Percentiles rank a stretch among this genome's conserved stretches.
Conservation (phyloP, 192 early-diverging fungal species). For the Coemansia sp. region DNA sequence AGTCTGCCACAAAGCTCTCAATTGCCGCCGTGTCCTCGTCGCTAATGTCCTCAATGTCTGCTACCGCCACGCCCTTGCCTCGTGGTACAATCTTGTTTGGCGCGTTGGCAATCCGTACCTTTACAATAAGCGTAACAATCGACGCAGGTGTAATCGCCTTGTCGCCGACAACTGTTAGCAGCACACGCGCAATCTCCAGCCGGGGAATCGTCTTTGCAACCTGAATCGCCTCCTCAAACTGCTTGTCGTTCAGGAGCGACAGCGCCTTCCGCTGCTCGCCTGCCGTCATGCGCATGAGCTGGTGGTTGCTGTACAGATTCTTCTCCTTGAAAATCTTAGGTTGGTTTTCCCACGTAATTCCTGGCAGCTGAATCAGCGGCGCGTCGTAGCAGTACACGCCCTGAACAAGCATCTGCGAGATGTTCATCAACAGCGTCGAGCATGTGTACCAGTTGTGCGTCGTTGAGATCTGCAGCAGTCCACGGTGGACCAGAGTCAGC, state of each 20-base stretch:
- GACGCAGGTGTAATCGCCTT: conserved; percentile 73
- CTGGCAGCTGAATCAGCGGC: conserved; percentile 83
- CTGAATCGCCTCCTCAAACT: conserved; percentile 67
- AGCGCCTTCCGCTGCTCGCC: conserved; percentile 62
- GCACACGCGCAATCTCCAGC: conserved; percentile 69
- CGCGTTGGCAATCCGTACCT: conserved; percentile 39
- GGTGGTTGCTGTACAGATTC: conserved; percentile 55
- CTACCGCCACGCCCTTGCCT: conserved; percentile 19
- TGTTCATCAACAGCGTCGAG: conserved; percentile 70
- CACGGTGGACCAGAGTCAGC: conserved; percentile 70
- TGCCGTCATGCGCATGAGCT: conserved; percentile 66
- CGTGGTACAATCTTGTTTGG: conserved; percentile 23
- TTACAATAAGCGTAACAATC: conserved; percentile 69
- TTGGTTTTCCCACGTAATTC: conserved; percentile 67
- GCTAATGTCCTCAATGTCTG: conserved; percentile 49
- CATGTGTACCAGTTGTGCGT: conserved; percentile 80
- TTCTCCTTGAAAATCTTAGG: conserved; percentile 57
- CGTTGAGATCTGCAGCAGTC: conserved; percentile 84
- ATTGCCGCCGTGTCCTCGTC: conserved; percentile 43
- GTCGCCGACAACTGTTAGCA: conserved; percentile 82
- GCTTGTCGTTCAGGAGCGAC: conserved; percentile 54
- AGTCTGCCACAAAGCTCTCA: conserved; percentile 37
- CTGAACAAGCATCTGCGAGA: conserved; percentile 88
- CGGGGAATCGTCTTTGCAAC: conserved; percentile 80
- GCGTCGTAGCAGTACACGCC: conserved; percentile 76